Base-by-base conservation (phyloP, 345 rosid genomes). In the Arabidopsis arenosa region DNA sequence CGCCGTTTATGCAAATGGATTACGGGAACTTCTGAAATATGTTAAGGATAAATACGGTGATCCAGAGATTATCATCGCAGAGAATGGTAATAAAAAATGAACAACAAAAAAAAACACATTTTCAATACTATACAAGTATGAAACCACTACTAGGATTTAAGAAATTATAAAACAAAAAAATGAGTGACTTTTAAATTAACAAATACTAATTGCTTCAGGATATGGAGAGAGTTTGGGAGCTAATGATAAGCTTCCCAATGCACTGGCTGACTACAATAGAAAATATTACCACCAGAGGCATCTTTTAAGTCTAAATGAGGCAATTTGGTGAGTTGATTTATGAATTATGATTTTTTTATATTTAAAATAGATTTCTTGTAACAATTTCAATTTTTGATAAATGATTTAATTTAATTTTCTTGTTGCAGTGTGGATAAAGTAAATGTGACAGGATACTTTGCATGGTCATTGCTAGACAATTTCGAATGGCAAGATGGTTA, bases 361-460 rank as follows among this genome's bases (percentile, higher is more conserved):
- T 51, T 5, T 35, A 33, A 13, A 32, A 56, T 4, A 56, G 4
- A 6, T 28, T 32, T 28, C 47, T 33, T 49, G n/a, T 5, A 30
- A 49, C 26, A 43, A 1, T 44, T 43, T 63, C 21, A 41, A 1
- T 32, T 33, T 9, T 49, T 37, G 12, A 66, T 5, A 13, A 7
- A 66, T 10, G 18, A 49, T 66, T 15, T 51, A 21, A 21, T 3
- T 64, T 1, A 36, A 13, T 37, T 36, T 68, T 12, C 41, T 39
- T 69, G 28, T 39, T 57, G 56, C 54, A 70, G 74, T 41, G 30
- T 39, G 41, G 64, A 72, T 41, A 84, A 85, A 4, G 86, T 75
- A 53, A 76, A 84, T 2, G 85, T 86, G 35, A 80, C 82, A 67
- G 89, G 89, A n/a, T 88, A 85, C 65, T 72, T 85, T 26, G 78